Evolutionary conservation across 371 early-diverging fungal species (phyloP), one percentile per base, ranked within the genome.

Genomic region (Syncephalis plumigaleata): DNA sequence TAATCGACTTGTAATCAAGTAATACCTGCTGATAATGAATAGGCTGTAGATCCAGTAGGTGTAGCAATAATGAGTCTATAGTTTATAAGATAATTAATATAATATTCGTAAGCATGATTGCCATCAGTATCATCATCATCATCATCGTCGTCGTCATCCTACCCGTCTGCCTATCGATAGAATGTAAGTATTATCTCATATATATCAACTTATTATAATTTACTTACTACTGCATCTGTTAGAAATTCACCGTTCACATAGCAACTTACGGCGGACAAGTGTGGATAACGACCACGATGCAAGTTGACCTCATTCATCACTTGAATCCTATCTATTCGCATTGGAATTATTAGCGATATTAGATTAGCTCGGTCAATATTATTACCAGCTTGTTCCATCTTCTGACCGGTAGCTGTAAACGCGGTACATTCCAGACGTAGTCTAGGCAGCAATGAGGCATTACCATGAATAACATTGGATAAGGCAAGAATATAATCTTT

Each of bases 21-120:
- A 36, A 38, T 54, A 48, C 80, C 89, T 1, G 90, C 89, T 20
- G 88, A 87, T 26, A 92, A 65, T 1, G 86, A 84, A 58, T 94
- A 95, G 0, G 95, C 95, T 0, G 95, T 95, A 2, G 91, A 90
- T 2, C 95, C 95, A 5, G 95, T 93, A 0, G 95, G 92, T 2
- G 97, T 91, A 4, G 84, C 77, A 1, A 93, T 77, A 38, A 92
- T 78, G 18, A 86, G 55, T 1, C 85, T 68, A 57, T 60, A 60
- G 0, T 57, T 26, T n/a, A 31, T 31, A 31, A 31, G 4, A 31
- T 4, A 31, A 31, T 31, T 31, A 31, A 31, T 11, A 31, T 31
- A 7, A 31, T 31, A n/a, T n/a, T n/a, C n/a, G n/a, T n/a, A n/a
- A n/a, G n/a, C n/a, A n/a, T n/a, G n/a, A n/a, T n/a, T n/a, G n/a